Evolutionary conservation across 805 yeast species (phyloP), one percentile per base, ranked within the genome.

Genomic region (Wickerhamomyces hampshirensis): DNA sequence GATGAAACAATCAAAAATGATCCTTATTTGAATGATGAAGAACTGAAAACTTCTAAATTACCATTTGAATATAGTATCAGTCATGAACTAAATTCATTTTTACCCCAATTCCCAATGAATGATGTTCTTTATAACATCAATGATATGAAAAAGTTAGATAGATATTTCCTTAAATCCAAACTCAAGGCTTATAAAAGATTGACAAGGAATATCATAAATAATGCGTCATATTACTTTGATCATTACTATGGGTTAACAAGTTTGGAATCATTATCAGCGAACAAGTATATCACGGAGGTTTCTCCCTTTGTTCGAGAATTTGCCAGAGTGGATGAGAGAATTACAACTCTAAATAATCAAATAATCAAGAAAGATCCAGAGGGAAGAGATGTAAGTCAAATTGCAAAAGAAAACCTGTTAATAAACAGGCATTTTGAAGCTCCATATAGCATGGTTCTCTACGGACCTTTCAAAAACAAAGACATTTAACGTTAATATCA

Each of bases 1-100:
- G 37, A 34, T n/a, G 71, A 67, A 39, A 67, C 66, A 30, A 50
- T 69, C 4, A 38, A 60, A 7, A 65, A 61, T 34, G 49, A 63
- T 13, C 54, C 58, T 27, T 47, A 46, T 26, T 47, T 69, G 19
- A 62, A 59, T 40, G 67, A 66, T 5, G 50, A 50, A 8, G 47
- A 45, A n/a, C 35, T 61, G 12, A 43, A 34, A 2, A 63, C 62
- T 16, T 41, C 46, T 2, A 46, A 63, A 5, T 37, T 66, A 21
- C 65, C 69, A 3, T 63, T 59, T 38, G 78, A 72, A 42, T 42
- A 53, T n/a, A 57, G 63, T 37, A 47, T 64, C 5, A 64, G 68
- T 0, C 7, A 30, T 9, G 50, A 45, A 18, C 11, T 50, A 0
- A 9, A 8, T 2, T 4, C 10, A 2, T 9, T 13, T 2, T 23